Conservation (phyloP, 2,329 filamentous ascomycete species). For the Cadophora sp. region DNA sequence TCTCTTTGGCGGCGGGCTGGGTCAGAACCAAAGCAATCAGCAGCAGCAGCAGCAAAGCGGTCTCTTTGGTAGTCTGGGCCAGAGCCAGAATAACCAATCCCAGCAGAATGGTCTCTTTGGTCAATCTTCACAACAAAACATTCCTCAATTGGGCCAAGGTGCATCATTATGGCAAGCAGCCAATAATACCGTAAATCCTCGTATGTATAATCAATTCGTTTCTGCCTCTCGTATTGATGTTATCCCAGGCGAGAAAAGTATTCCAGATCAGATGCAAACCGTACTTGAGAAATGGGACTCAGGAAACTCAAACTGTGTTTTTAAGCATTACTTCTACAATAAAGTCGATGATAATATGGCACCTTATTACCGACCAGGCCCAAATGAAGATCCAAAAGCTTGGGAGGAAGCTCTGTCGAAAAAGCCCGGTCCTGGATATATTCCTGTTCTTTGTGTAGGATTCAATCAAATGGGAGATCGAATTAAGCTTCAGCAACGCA, state of each 20-base stretch:
- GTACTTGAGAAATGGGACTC: constrained; percentile 80
- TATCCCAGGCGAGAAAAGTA: constrained; percentile 68
- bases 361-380: constrained; percentile 76
- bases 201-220: constrained; percentile 29
- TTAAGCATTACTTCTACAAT: constrained; percentile 90
- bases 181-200: constrained; percentile 38
- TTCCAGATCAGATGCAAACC: constrained; percentile 75
- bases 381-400: constrained; percentile 75
- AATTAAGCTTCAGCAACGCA: constrained; percentile 73
- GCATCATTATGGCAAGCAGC: constrained; percentile 42
- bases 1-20: constrained; percentile 19
- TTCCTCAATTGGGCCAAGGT: constrained; percentile 41
- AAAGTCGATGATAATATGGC: constrained; percentile 76
- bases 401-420: constrained; percentile 86
- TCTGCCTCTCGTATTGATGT: constrained; percentile 27
- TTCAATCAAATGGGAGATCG: constrained; percentile 76
- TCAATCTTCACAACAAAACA: constrained; percentile 39
- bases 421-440: constrained; percentile 77
- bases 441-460: constrained; percentile 78
- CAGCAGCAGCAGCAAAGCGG: constrained; percentile 26
- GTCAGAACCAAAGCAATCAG: constrained; percentile 13
- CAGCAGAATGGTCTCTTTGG: constrained; percentile 27
- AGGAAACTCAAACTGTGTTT: constrained; percentile 69
- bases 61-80: constrained; percentile 31
- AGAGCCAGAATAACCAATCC: constrained; percentile 39